Evolutionary conservation across 805 yeast genomes (phyloP).

Genomic region (Cephaloascus fragrans): DNA sequence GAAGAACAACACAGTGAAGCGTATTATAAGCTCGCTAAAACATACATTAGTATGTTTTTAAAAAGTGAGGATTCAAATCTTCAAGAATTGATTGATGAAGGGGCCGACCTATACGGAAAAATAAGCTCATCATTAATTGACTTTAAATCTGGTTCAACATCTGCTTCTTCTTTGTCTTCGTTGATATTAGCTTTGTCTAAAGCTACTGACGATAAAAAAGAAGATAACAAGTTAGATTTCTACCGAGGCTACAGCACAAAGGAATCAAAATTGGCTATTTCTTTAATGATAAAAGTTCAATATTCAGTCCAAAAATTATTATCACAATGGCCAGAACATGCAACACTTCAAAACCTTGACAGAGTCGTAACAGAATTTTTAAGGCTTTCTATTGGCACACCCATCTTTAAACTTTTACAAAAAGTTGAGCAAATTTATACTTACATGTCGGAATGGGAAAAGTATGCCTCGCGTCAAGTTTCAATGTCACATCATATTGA

Average conservation of each 20-base stretch:
- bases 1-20: slow-evolving; percentile 29
- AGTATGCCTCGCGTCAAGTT: slow-evolving; percentile 74
- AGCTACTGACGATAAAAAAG: slow-evolving; percentile 17
- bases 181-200: slow-evolving; percentile 20
- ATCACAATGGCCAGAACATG: slow-evolving; percentile 90
- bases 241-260: slow-evolving; percentile 51
- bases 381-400: slow-evolving; percentile 50
- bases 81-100: slow-evolving; percentile 25
- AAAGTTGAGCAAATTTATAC: slow-evolving; percentile 84
- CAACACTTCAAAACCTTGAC: slow-evolving; percentile 62
- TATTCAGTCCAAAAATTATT: slow-evolving; percentile 37
- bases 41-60: slow-evolving; percentile 35
- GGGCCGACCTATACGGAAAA: slow-evolving; percentile 21
- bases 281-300: slow-evolving; percentile 32
- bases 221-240: slow-evolving; percentile 31
- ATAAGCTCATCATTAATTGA: slow-evolving; percentile 13
- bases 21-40: slow-evolving; percentile 36
- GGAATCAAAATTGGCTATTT: slow-evolving; percentile 55
- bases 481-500: slow-evolving; percentile 49
- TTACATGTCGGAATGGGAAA: slow-evolving; percentile 85
- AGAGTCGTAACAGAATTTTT: slow-evolving; percentile 60
- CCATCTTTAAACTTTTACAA: slow-evolving; percentile 68
- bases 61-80: slow-evolving; percentile 8
- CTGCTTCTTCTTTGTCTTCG: slow-evolving; percentile 21
- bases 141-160: slow-evolving; percentile 10